Conservation (phyloP, 371 early-diverging fungal genomes). For the Dipsacomyces acuminosporus region DNA sequence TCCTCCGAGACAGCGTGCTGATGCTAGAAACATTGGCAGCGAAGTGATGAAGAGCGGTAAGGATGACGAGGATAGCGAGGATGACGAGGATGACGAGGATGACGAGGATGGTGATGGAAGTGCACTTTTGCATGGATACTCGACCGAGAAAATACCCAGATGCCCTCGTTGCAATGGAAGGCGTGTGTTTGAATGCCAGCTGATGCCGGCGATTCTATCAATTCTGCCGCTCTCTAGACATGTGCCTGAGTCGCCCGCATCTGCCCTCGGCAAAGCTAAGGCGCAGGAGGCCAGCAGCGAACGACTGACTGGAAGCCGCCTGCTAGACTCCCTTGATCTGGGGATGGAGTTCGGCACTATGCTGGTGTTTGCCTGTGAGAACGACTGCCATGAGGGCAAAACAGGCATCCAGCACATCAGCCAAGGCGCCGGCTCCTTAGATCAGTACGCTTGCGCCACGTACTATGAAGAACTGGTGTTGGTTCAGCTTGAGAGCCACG, state of each 20-base stretch:
- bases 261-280: slow-evolving; percentile 16
- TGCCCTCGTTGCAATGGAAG: slow-evolving; percentile 68
- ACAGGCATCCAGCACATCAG: slow-evolving; percentile 29
- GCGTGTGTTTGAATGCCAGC: slow-evolving; percentile 86
- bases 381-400: slow-evolving; percentile 61
- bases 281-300: slow-evolving; percentile 20
- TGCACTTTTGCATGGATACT: slow-evolving; percentile 12
- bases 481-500: slow-evolving; percentile 61
- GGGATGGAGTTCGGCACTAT: slow-evolving; percentile 95
- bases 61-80: slow-evolving; percentile 22
- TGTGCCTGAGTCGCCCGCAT: slow-evolving; percentile 4
- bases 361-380: slow-evolving; percentile 73
- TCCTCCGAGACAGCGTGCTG: neutral
- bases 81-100: slow-evolving; percentile 21
- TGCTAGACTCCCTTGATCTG: slow-evolving; percentile 54
- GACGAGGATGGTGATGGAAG: slow-evolving; percentile 19
- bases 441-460: slow-evolving; percentile 32
- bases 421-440: slow-evolving; percentile 17
- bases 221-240: slow-evolving; percentile 51
- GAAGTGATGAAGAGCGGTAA: slow-evolving; percentile 4
- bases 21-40: neutral
- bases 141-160: slow-evolving; percentile 41
- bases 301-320: slow-evolving; percentile 37
- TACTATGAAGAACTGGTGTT: slow-evolving; percentile 64
- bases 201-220: slow-evolving; percentile 84